Base-by-base conservation (phyloP, 2,329 filamentous ascomycete species). In the Fusarium sp. region DNA sequence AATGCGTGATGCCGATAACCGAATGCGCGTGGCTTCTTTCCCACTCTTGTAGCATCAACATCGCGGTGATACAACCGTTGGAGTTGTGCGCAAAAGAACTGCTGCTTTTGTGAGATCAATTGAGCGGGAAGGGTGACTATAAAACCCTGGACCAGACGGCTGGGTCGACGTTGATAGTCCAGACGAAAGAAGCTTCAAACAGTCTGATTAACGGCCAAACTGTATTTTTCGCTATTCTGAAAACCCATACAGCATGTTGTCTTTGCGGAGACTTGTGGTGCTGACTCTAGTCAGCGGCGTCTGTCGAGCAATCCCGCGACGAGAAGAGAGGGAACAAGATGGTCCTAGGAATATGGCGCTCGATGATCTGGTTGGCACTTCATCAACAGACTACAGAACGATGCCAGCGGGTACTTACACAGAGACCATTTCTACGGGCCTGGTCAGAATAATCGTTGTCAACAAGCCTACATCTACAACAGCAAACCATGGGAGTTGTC, bases 321-420 rank as follows among this genome's bases (percentile, higher is more conserved):
- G 15, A 33, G 42, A 55, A 5, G 29, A 20, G 8, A 48, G 21
- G 11, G n/a, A 37, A 37, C 40, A 3, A 18, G 29, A 25, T 25
- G 23, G 5, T 25, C 5, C 23, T 8, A 25, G 23, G 23, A 37
- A 27, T 3, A 14, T 41, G 11, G 33, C 20, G 14, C 21, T 36
- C 7, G 41, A 55, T 6, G 21, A 31, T 31, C 3, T 14, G 11
- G 8, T 31, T 31, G 29, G 36, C 14, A 49, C 58, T 3, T 39
- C 53, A n/a, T 46, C 57, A 3, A 72, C 43, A 11, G 60, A 75
- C 57, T 75, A 74, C 56, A 54, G 37, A 49, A 75, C 72, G 20
- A 71, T 74, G 65, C 63, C 72, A 2, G 61, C 63, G 2, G 72
- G 73, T 1, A 75, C 67, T 21, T 75, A 75, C 53, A 75, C 72